Evolutionary conservation across 2,329 filamentous ascomycete genomes (phyloP).

Genomic region (Hysterium pulicare): DNA sequence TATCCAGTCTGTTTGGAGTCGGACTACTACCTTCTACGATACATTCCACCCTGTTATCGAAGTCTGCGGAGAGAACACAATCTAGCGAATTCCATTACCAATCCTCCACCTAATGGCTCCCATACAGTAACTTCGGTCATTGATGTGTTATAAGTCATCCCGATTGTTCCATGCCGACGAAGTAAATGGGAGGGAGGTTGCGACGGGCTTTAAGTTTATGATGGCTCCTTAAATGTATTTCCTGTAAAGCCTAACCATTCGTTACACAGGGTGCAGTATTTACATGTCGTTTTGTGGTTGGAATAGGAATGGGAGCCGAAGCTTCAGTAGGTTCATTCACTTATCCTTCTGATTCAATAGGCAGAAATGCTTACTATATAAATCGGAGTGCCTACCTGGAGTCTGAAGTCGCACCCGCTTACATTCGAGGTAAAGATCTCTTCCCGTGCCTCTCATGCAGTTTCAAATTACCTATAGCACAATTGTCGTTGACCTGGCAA

Average conservation of each 20-base stretch:
- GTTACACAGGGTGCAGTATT: neutral
- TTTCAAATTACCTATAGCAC: neutral
- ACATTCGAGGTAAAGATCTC: neutral
- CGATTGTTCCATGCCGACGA: neutral
- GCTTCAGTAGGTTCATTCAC: neutral
- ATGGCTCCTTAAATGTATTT: neutral
- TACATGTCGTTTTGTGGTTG: neutral
- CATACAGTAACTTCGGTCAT: neutral
- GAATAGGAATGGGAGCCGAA: constrained; percentile 1
- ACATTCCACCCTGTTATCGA: no score
- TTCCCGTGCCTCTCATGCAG: neutral
- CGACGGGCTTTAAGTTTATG: neutral
- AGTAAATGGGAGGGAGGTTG: neutral
- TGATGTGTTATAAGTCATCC: neutral
- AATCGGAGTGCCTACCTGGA: neutral
- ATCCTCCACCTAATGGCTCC: neutral
- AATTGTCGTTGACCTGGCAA: neutral
- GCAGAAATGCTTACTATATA: neutral
- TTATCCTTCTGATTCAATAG: neutral
- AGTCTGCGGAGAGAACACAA: no score
- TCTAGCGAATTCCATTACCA: constrained; percentile 1
- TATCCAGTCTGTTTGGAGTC: no score
- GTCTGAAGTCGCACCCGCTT: neutral
- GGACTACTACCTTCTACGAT: no score
- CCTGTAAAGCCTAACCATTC: neutral